phyloP scores from a whole-genome alignment of 2,329 filamentous ascomycete species.

The Ascochyta pisi region DNA sequence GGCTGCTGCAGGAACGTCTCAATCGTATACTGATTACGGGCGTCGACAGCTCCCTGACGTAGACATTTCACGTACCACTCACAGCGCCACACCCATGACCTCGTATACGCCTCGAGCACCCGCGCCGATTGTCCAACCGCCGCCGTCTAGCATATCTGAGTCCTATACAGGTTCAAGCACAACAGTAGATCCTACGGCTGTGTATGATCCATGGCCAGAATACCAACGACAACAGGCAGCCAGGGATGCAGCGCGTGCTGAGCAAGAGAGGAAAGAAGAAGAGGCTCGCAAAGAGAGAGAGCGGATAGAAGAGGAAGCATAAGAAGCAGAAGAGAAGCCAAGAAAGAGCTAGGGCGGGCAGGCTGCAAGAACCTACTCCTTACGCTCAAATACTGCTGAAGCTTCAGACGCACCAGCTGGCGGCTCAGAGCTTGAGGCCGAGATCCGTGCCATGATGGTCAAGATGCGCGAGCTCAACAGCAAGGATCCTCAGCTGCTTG shows the following conservation, averaged over 20 bases:
- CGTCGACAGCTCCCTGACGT: conserved; percentile 32
- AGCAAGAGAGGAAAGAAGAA: conserved; percentile 40
- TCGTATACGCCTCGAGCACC: conserved; percentile 26
- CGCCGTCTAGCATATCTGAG: conserved; percentile 26
- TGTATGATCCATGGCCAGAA: conserved; percentile 62
- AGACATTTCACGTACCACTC: conserved; percentile 24
- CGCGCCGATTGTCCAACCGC: conserved; percentile 24
- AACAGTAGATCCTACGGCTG: conserved; percentile 61
- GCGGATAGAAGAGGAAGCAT: conserved; percentile 30
- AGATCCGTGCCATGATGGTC: conserved; percentile 63
- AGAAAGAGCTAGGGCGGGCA: no score
- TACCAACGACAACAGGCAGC: conserved; percentile 53
- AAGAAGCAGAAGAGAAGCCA: no score
- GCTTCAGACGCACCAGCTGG: conserved; percentile 2
- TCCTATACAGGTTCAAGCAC: conserved; percentile 37
- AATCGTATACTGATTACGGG: conserved; percentile 33
- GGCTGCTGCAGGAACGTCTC: conserved; percentile 17
- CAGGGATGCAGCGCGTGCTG: conserved; percentile 44
- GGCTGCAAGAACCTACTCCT: conserved; percentile 13
- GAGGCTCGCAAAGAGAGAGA: conserved; percentile 39
- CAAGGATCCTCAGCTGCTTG: conserved; percentile 62
- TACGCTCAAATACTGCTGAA: conserved; percentile 17
- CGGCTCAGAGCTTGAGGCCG: conserved; percentile 51
- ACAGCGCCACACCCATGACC: conserved; percentile 20
- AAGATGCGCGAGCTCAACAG: conserved; percentile 65